Evolutionary conservation across 2,329 filamentous ascomycete species (phyloP).

Genomic region (Leptographium wingfieldii): DNA sequence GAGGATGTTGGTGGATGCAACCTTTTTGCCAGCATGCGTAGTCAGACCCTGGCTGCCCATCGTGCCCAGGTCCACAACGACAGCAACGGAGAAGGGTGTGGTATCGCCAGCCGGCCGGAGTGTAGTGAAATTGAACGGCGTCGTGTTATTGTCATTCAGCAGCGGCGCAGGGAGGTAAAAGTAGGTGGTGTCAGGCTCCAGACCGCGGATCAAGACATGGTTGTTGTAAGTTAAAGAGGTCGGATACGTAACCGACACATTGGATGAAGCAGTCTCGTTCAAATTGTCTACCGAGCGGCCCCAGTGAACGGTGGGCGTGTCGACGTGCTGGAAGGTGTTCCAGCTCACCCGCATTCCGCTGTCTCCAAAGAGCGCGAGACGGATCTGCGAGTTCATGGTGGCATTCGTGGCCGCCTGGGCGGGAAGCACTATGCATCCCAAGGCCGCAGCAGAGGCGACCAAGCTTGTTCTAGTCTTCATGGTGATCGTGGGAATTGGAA

Average conservation of each 20-base stretch:
- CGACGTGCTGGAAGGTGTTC: slow-evolving; percentile 21
- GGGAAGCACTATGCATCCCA: neutral
- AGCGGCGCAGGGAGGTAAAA: slow-evolving; percentile 20
- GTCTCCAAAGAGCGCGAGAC: slow-evolving; percentile 8
- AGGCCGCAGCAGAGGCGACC: neutral
- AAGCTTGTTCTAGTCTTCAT: neutral
- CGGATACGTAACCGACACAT: slow-evolving; percentile 18
- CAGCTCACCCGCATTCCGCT: slow-evolving; percentile 18
- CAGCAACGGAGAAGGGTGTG: slow-evolving; percentile 29
- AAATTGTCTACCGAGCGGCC: slow-evolving; percentile 15
- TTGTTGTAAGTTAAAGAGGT: slow-evolving; percentile 22
- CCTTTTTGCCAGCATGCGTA: slow-evolving; percentile 2
- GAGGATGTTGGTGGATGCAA: slow-evolving; percentile 4
- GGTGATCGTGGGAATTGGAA: neutral
- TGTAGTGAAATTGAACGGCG: slow-evolving; percentile 20
- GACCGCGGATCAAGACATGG: neutral
- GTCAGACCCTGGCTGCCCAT: slow-evolving; percentile 10
- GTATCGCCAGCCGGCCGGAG: slow-evolving; percentile 25
- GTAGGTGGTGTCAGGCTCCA: neutral
- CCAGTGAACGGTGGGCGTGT: slow-evolving; percentile 18
- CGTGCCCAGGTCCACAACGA: slow-evolving; percentile 32
- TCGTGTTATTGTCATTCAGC: neutral
- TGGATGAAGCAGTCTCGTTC: slow-evolving; percentile 13
- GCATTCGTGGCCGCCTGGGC: neutral
- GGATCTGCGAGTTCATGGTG: slow-evolving; percentile 7